phyloP scores from a whole-genome alignment of 495 filamentous ascomycete genomes.

The Aspergillus taichungensis region DNA sequence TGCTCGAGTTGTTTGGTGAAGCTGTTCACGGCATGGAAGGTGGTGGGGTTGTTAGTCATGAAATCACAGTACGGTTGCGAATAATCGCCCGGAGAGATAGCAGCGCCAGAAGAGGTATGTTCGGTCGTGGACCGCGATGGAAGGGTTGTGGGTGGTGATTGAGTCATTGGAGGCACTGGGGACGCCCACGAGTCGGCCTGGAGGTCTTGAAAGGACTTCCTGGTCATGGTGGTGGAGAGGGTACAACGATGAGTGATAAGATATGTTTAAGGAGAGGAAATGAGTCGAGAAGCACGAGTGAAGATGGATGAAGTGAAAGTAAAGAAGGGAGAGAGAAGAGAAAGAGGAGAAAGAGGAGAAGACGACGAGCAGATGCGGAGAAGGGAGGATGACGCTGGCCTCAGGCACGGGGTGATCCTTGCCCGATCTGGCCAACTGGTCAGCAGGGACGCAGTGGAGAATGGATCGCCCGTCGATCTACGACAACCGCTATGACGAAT shows the following conservation, averaged over 20 bases:
- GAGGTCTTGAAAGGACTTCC: conserved; percentile 7
- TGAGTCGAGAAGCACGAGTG: no score
- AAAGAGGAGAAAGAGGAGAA: background rate
- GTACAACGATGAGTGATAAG: background rate
- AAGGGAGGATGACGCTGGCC: background rate
- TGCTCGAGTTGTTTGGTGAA: conserved; percentile 62
- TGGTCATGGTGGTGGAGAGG: conserved; percentile 12
- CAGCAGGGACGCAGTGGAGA: background rate
- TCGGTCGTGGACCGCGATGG: conserved; percentile 3
- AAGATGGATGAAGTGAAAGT: background rate
- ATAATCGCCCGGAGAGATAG: conserved; percentile 48
- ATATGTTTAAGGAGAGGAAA: background rate
- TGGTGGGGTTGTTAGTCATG: conserved; percentile 80
- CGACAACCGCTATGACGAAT: no score
- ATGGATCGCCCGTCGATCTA: background rate
- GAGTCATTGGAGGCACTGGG: background rate
- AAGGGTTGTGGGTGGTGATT: background rate
- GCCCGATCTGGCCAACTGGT: no score
- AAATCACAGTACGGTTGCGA: conserved; percentile 82
- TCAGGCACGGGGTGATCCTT: background rate
- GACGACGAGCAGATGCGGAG: background rate
- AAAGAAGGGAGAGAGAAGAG: background rate
- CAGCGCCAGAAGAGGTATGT: conserved; percentile 8
- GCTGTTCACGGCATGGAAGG: conserved; percentile 77
- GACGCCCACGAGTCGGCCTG: conserved; percentile 13